These are phyloP conservation scores for Colletotrichum cuscutae DNA, from an alignment of 2,329 filamentous ascomycete genomes.

Conservation along the genomic window DNA sequence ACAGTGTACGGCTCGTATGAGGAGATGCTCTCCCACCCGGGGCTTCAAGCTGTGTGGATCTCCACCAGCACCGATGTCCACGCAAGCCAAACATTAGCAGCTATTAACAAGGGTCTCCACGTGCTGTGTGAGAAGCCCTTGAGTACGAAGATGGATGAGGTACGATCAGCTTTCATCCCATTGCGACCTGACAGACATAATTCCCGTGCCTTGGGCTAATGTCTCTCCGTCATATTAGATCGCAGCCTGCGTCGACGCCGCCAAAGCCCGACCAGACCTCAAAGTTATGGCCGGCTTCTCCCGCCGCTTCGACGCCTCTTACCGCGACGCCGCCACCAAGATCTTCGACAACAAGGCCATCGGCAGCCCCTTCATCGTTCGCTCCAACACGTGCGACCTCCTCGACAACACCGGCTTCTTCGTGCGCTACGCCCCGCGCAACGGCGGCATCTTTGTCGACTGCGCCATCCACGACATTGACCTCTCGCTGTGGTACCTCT, in stretches of 20 bases:
- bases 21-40: background rate
- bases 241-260: constrained; percentile 45
- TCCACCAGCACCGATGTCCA: constrained; percentile 62
- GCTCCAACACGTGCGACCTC: constrained; percentile 75
- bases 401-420: constrained; percentile 69
- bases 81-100: constrained; percentile 64
- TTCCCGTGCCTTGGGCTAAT: no score
- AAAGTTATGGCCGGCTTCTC: constrained; percentile 59
- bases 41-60: constrained; percentile 50
- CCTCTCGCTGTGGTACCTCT: background rate
- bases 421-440: constrained; percentile 70
- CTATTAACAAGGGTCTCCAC: constrained; percentile 63
- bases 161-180: constrained; percentile 44
- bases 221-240: constrained; percentile 50
- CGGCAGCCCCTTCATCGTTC: constrained; percentile 68
- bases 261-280: no score
- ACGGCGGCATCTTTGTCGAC: constrained; percentile 65
- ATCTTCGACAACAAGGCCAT: constrained; percentile 64
- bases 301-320: constrained; percentile 69
- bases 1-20: background rate
- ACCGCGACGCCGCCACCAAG: constrained; percentile 65
- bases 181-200: background rate
- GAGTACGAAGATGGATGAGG: constrained; percentile 67
- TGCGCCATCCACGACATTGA: constrained; percentile 48
- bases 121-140: constrained; percentile 70